Evolutionary conservation across 2,329 filamentous ascomycete genomes (phyloP), one percentile per base, ranked within the genome.

Genomic region (Blumeriella jaapii): DNA sequence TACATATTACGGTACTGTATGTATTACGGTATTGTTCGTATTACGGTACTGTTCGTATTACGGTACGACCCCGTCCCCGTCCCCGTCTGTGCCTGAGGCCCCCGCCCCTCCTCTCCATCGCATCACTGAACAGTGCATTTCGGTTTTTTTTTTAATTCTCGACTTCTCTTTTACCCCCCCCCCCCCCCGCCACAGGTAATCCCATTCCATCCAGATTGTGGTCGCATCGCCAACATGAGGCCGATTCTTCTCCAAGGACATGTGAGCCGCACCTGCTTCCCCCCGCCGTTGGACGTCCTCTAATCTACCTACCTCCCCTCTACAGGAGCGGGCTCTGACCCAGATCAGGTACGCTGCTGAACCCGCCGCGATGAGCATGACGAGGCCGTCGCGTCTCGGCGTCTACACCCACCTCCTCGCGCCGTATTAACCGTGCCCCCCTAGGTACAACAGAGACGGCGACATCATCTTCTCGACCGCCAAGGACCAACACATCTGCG

Each of bases 401-500:
- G n/a, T n/a, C n/a, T n/a, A n/a, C n/a, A n/a, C n/a, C n/a, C n/a
- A n/a, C n/a, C n/a, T n/a, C n/a, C n/a, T n/a, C n/a, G n/a, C n/a
- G n/a, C n/a, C n/a, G n/a, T n/a, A n/a, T n/a, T n/a, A n/a, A n/a
- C n/a, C n/a, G n/a, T n/a, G n/a, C n/a, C n/a, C n/a, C n/a, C n/a
- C n/a, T 36, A 85, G 80, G 60, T 94, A 84, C 68, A 93, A 87
- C 65, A 75, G 77, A 63, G 91, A 98, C 66, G 91, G 91, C 65
- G 91, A 98, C 60, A 74, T 96, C 50, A 78, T 96, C 59, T 95
- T 96, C 70, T 94, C 87, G 46, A 83, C 86, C 42, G 76, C 85
- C 52, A 96, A 96, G 68, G 89, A 96, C 64, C 89, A 95, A 65
- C 76, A 93, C 58, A 85, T 95, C 56, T 94, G 89, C 71, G 89